Base-by-base conservation (phyloP, 768 basidiomycete species). In the Scleroderma citrinum region DNA sequence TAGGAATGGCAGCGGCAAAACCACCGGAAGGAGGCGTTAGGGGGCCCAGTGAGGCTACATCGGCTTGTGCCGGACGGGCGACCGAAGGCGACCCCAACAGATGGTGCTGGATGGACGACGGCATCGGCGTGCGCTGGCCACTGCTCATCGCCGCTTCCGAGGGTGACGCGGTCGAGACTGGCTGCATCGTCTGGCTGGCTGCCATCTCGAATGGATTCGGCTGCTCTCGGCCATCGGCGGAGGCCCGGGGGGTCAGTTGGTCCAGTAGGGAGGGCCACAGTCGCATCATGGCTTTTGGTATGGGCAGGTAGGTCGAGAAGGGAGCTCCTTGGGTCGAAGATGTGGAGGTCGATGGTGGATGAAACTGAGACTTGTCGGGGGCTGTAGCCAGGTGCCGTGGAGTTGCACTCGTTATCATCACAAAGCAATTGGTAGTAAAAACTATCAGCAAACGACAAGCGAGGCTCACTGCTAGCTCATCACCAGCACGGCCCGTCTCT, bases 191-290 rank as follows among this genome's bases (percentile, higher is more conserved):
- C 41, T 43, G 54, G 59, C 46, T 48, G 68, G 68, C 37, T 69
- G 64, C 13, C 69, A 63, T 48, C 53, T 88, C 84, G 60, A 87
- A 87, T 3, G 85, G 86, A 60, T 87, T 84, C 51, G 52, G 59
- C 47, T 72, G 71, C 58, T 76, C 75, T 46, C 56, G 68, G 55
- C 72, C 68, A 55, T 71, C 68, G 48, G 69, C 60, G 36, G 58
- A 60, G 11, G 76, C 74, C 47, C 74, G 75, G 32, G 86, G 84
- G 0, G 85, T 90, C 45, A 77, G 71, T 59, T 80, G 81, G 58
- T 82, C 82, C 46, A 63, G 64, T 54, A 66, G 64, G 47, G 60
- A 61, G 44, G 82, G 77, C 87, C 87, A 85, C 53, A 87, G 70
- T 61, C 80, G 83, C 56, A 88, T 72, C 81, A 87, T 85, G 47